Evolutionary conservation across 768 basidiomycete species (phyloP).

Genomic region (Pisolithus sp.): DNA sequence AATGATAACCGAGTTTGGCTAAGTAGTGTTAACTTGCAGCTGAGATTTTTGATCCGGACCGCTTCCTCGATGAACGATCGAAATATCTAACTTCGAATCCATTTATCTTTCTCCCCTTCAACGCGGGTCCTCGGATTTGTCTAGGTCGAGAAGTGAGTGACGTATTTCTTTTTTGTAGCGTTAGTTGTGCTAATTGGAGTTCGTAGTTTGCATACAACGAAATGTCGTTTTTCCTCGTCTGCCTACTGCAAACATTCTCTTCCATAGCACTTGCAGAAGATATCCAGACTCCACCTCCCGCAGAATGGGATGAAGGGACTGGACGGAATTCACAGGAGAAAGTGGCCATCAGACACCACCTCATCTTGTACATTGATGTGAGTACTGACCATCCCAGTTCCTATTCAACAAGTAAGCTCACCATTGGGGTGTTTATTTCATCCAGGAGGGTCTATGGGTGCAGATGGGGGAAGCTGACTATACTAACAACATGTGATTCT

Average conservation of each 20-base stretch:
- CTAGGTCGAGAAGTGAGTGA: conserved; percentile 40
- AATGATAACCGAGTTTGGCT: background rate
- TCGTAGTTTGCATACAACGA: conserved; percentile 61
- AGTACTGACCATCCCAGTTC: conserved; percentile 6
- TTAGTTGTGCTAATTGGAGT: background rate
- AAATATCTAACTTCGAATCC: conserved; percentile 53
- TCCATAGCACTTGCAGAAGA: conserved; percentile 38
- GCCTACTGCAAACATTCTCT: conserved; percentile 51
- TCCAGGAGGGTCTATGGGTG: no score
- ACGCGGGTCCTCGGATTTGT: conserved; percentile 61
- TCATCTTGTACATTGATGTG: conserved; percentile 50
- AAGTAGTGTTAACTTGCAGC: conserved; percentile 13
- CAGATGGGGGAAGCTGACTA: no score
- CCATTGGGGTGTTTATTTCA: no score
- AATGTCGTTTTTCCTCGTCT: conserved; percentile 55
- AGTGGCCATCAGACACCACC: conserved; percentile 38
- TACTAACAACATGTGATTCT: no score
- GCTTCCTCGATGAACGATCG: conserved; percentile 55
- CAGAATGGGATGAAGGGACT: conserved; percentile 33
- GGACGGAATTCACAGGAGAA: conserved; percentile 40
- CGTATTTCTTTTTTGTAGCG: background rate
- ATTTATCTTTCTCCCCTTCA: conserved; percentile 66
- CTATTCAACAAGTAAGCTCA: no score
- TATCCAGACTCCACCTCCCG: conserved; percentile 41
- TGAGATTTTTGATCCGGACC: conserved; percentile 54